Conservation (phyloP, 2,329 filamentous ascomycete genomes). For the Fusarium caatingaense region DNA sequence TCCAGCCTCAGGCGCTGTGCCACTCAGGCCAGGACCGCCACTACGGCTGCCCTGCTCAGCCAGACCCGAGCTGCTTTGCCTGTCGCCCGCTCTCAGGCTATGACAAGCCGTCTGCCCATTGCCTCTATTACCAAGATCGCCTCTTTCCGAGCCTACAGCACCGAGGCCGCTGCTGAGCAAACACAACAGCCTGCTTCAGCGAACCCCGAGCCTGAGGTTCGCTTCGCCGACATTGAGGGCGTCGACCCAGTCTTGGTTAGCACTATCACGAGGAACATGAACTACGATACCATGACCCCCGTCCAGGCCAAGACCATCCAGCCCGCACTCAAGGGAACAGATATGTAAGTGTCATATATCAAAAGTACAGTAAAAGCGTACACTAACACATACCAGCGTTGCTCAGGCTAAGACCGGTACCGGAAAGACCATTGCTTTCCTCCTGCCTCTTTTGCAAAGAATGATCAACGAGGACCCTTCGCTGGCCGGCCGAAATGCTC, state of each 20-base stretch:
- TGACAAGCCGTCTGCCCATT: slow-evolving; percentile 33
- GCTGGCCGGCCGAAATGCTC: slow-evolving; percentile 62
- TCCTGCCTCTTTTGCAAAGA: slow-evolving; percentile 85
- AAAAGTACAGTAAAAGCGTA: neutral
- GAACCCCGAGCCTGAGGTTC: slow-evolving; percentile 47
- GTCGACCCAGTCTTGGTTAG: slow-evolving; percentile 74
- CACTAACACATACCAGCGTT: slow-evolving; percentile 60
- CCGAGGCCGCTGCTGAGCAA: slow-evolving; percentile 50
- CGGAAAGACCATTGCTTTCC: slow-evolving; percentile 94
- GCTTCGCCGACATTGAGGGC: slow-evolving; percentile 61
- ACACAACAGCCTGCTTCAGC: slow-evolving; percentile 12
- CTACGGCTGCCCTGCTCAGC: slow-evolving; percentile 46
- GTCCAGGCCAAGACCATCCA: slow-evolving; percentile 89
- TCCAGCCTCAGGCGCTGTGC: slow-evolving; percentile 56
- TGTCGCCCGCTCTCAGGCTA: slow-evolving; percentile 39
- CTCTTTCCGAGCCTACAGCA: slow-evolving; percentile 54
- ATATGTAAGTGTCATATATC: slow-evolving; percentile 73
- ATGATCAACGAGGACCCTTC: slow-evolving; percentile 74
- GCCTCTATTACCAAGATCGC: slow-evolving; percentile 40
- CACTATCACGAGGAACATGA: slow-evolving; percentile 77
- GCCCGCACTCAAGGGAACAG: slow-evolving; percentile 80
- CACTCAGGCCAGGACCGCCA: slow-evolving; percentile 50
- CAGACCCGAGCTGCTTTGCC: slow-evolving; percentile 47
- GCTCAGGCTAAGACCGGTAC: slow-evolving; percentile 98
- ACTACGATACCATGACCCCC: slow-evolving; percentile 87